Evolutionary conservation across 2,329 filamentous ascomycete genomes (phyloP).

Genomic region (Furcasterigmium furcatum): DNA sequence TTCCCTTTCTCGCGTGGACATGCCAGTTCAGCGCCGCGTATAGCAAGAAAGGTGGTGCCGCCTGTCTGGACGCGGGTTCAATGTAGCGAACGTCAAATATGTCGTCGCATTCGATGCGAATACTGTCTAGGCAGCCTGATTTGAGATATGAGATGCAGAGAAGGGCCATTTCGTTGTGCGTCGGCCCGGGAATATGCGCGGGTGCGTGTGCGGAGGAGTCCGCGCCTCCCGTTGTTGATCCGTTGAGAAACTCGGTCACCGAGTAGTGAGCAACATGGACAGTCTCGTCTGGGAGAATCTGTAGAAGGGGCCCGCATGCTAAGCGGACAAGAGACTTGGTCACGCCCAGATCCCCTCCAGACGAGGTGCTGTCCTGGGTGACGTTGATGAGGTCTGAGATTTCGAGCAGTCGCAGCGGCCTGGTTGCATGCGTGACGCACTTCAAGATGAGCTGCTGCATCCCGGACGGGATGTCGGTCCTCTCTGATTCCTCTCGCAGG

Average conservation of each 20-base stretch:
- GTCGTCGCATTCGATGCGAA: background rate
- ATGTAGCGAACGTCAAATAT: background rate
- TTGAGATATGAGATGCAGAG: conserved; percentile 3
- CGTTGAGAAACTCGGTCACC: conserved; percentile 1
- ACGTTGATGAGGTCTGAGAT: background rate
- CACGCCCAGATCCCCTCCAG: background rate
- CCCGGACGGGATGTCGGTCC: conserved; percentile 22
- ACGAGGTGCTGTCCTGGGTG: background rate
- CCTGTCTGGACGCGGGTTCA: background rate
- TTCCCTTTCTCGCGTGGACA: background rate
- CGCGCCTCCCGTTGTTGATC: background rate
- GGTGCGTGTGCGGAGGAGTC: background rate
- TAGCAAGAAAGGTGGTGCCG: background rate
- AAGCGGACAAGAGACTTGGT: conserved; percentile 3
- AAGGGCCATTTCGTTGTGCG: conserved; percentile 1
- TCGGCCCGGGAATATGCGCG: background rate
- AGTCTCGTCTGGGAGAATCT: conserved; percentile 4
- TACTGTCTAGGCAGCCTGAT: background rate
- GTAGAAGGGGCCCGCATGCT: conserved; percentile 1
- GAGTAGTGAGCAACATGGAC: conserved; percentile 5
- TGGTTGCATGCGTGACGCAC: conserved; percentile 34
- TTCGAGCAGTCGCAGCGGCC: conserved; percentile 23
- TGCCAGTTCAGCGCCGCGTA: conserved; percentile 4
- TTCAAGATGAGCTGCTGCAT: conserved; percentile 33
- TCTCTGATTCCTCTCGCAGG: conserved; percentile 28